Evolutionary conservation across 2,329 filamentous ascomycete genomes (phyloP), one percentile per base, ranked within the genome.

Genomic region (Cercospora beticola): DNA sequence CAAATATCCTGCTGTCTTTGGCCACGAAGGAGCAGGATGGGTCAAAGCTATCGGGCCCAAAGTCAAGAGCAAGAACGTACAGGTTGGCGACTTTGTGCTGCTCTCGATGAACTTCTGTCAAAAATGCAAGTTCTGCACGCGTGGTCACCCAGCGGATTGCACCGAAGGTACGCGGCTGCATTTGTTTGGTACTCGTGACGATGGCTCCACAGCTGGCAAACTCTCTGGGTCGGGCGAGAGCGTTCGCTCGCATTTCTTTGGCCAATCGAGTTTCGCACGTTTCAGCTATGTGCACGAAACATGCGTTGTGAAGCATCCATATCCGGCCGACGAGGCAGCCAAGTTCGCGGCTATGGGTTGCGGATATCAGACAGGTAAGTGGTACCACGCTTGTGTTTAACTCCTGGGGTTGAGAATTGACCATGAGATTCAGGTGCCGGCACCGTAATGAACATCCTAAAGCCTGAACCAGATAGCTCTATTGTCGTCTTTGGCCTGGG

Each of bases 161-260:
- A 40, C 36, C 7, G 36, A 40, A n/a, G 36, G 36, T 40, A 40
- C 36, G 16, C 36, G 36, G 16, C 16, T 40, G 14, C 36, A 40
- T 40, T 40, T 40, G 36, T 40, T 40, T 4, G 36, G 36, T 40
- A 40, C 16, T 5, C 36, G 36, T 40, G 36, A 40, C 36, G 36
- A 40, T 40, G 36, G 36, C 36, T 40, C 36, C 14, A 40, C 36
- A n/a, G 36, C 36, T 5, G 36, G 36, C 36, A 40, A 40, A n/a
- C 36, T 40, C 36, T 40, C 36, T 40, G 36, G 36, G 14, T 40
- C 36, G 36, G 36, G 36, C 36, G 36, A 40, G 36, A 40, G 36
- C 36, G 36, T 40, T n/a, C 36, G 70, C 10, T 67, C 58, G 21
- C 70, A 71, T 62, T 73, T 73, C 59, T 73, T 73, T 52, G 71